phyloP scores from a whole-genome alignment of 768 basidiomycete genomes.

The Clavulina sp. region DNA sequence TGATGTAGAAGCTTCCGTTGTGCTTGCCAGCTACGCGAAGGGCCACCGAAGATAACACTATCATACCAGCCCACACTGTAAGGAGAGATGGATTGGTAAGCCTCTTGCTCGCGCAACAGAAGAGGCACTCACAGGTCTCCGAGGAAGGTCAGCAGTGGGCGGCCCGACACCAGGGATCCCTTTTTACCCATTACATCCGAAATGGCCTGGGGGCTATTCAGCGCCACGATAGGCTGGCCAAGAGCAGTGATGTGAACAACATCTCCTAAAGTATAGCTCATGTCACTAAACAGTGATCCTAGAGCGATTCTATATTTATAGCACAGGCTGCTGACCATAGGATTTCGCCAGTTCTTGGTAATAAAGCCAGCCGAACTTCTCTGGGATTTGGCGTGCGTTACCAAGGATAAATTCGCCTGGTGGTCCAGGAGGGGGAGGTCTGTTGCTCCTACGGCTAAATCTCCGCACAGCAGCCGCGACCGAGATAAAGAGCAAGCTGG shows the following conservation, averaged over 20 bases:
- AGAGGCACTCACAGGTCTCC: slow-evolving; percentile 2
- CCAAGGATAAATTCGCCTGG: neutral
- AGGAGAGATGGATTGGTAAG: neutral
- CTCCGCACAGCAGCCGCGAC: too few relatives aligned
- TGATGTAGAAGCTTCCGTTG: too few relatives aligned
- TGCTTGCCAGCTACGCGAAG: too few relatives aligned
- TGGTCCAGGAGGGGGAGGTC: neutral
- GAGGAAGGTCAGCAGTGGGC: slow-evolving; percentile 10
- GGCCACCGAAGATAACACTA: too few relatives aligned
- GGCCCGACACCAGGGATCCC: slow-evolving; percentile 9
- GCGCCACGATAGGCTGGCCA: slow-evolving; percentile 5
- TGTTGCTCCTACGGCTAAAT: too few relatives aligned
- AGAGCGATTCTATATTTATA: too few relatives aligned
- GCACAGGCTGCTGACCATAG: neutral
- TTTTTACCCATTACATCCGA: slow-evolving; percentile 11
- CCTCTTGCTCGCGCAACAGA: neutral
- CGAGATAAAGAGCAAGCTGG: too few relatives aligned
- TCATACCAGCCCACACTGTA: too few relatives aligned
- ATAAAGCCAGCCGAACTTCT: neutral
- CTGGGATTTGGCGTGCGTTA: neutral
- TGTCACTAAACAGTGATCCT: too few relatives aligned
- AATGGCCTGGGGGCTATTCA: slow-evolving; percentile 8
- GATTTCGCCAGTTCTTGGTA: neutral
- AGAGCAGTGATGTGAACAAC: slow-evolving; percentile 3
- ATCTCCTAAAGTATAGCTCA: neutral